phyloP scores from a whole-genome alignment of 2,329 filamentous ascomycete species.

The Nothophoma quercina region DNA sequence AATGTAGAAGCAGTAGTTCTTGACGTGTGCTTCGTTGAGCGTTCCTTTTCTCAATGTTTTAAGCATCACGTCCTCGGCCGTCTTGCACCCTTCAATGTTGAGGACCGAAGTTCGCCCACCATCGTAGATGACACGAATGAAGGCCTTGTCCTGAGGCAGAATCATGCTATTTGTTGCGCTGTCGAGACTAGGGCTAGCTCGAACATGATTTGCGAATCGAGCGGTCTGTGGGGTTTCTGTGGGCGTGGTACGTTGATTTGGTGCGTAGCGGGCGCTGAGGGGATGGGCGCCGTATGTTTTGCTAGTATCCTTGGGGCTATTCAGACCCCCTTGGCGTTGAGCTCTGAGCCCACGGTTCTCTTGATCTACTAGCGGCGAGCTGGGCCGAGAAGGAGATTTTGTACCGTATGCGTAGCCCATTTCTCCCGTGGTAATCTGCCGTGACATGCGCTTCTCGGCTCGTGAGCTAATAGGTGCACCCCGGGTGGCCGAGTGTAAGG shows the following conservation, averaged over 20 bases:
- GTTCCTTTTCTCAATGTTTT: slow-evolving; percentile 88
- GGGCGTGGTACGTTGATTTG: slow-evolving; percentile 58
- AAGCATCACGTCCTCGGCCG: slow-evolving; percentile 90
- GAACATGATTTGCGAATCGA: slow-evolving; percentile 72
- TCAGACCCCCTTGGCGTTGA: slow-evolving; percentile 67
- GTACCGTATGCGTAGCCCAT: slow-evolving; percentile 54
- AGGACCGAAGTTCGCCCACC: slow-evolving; percentile 92
- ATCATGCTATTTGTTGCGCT: slow-evolving; percentile 78
- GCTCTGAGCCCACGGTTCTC: slow-evolving; percentile 60
- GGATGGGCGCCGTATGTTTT: slow-evolving; percentile 64
- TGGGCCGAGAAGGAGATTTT: slow-evolving; percentile 71
- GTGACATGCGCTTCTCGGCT: slow-evolving; percentile 57
- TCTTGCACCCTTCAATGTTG: slow-evolving; percentile 89
- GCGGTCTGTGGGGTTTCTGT: slow-evolving; percentile 69
- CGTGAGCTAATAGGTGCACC: slow-evolving; percentile 53
- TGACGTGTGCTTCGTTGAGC: slow-evolving; percentile 86
- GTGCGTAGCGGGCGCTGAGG: slow-evolving; percentile 57
- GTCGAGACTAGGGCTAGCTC: slow-evolving; percentile 85
- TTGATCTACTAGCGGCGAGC: slow-evolving; percentile 72
- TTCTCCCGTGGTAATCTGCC: slow-evolving; percentile 55
- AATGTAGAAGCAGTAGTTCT: slow-evolving; percentile 97
- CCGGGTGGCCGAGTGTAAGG: slow-evolving; percentile 61
- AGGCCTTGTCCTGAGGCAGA: slow-evolving; percentile 82
- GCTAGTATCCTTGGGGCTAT: slow-evolving; percentile 61
- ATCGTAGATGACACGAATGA: slow-evolving; percentile 93